These are phyloP conservation scores for Paramecium pentaurelia DNA, from an alignment of 73 alveolate genomes.

Conservation along the genomic window DNA sequence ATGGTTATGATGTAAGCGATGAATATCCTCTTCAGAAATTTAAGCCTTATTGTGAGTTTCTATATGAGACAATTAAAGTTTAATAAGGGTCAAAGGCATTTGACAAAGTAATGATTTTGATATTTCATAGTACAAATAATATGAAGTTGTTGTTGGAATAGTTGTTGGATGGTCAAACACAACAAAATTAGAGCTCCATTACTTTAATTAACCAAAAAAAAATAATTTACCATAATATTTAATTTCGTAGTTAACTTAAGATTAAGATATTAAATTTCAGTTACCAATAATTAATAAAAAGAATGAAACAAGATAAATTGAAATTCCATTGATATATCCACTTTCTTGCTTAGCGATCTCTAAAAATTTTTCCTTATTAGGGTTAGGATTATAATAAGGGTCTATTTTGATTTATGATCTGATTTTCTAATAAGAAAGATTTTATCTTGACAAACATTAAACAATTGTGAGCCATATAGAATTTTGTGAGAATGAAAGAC, in stretches of 20 bases:
- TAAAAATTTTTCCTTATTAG: not conserved
- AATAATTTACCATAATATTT: not conserved
- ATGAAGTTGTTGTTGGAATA: conserved; percentile 42
- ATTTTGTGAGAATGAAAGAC: conserved; percentile 51
- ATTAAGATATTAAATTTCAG: not conserved
- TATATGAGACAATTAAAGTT: not conserved
- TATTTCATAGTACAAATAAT: not conserved
- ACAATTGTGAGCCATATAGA: conserved; percentile 7
- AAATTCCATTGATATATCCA: not conserved
- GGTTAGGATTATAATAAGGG: conserved; percentile 49
- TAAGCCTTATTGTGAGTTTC: not conserved
- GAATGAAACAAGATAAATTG: not conserved
- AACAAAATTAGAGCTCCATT: conserved; percentile 43
- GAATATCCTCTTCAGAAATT: conserved; percentile 40
- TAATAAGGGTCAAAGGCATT: conserved; percentile 14
- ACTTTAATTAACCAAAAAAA: not conserved
- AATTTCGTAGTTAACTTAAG: not conserved
- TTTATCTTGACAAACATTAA: conserved; percentile 45
- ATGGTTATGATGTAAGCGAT: conserved; percentile 31
- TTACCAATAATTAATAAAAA: not conserved
- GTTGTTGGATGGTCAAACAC: conserved; percentile 48
- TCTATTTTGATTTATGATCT: conserved; percentile 42
- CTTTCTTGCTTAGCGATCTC: not conserved
- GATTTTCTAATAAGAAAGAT: not conserved
- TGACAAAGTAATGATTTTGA: not conserved